Percentiles rank a stretch among this genome's conserved stretches.
These are phyloP conservation scores for Citeromyces matritensis DNA, from an alignment of 805 yeast genomes.

Conservation along the genomic window DNA sequence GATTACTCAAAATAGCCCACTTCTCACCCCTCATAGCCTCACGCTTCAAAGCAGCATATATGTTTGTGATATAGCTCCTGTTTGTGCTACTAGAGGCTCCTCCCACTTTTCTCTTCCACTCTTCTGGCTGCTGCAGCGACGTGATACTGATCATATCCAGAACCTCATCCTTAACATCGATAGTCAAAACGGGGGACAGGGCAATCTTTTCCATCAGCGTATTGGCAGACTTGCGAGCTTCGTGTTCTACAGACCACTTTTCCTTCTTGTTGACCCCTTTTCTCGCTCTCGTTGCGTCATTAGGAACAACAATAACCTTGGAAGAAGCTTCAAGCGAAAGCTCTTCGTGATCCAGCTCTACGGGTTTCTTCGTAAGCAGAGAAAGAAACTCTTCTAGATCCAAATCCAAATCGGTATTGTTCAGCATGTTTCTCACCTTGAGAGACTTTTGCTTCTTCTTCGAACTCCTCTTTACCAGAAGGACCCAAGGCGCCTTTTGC, in stretches of 20 bases:
- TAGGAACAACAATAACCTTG: slow-evolving; percentile 52
- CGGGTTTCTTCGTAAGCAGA: slow-evolving; percentile 14
- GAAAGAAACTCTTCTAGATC: slow-evolving; percentile 51
- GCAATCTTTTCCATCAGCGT: slow-evolving; percentile 37
- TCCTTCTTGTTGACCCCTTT: slow-evolving; percentile 65
- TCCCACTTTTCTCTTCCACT: slow-evolving; percentile 73
- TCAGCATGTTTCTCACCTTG: slow-evolving; percentile 48
- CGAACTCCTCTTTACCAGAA: slow-evolving; percentile 45
- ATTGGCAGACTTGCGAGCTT: slow-evolving; percentile 46
- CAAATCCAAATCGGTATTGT: slow-evolving; percentile 55
- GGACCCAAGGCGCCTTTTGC: slow-evolving; percentile 66
- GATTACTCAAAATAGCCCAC: slow-evolving; percentile 44
- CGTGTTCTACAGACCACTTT: slow-evolving; percentile 64
- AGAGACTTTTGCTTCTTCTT: slow-evolving; percentile 61
- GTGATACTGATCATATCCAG: slow-evolving; percentile 71
- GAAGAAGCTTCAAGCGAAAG: not conserved
- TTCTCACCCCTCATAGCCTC: slow-evolving; percentile 60
- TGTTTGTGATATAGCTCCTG: slow-evolving; percentile 61
- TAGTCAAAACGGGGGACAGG: slow-evolving; percentile 57
- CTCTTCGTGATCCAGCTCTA: slow-evolving; percentile 4
- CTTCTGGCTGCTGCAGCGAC: slow-evolving; percentile 62
- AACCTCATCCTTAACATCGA: slow-evolving; percentile 76
- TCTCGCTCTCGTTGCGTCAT: slow-evolving; percentile 69
- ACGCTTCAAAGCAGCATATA: slow-evolving; percentile 56
- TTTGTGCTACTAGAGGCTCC: slow-evolving; percentile 72